Conservation (phyloP, 225 moss, liverwort and hornwort species). For the Marchantia paleacea region DNA sequence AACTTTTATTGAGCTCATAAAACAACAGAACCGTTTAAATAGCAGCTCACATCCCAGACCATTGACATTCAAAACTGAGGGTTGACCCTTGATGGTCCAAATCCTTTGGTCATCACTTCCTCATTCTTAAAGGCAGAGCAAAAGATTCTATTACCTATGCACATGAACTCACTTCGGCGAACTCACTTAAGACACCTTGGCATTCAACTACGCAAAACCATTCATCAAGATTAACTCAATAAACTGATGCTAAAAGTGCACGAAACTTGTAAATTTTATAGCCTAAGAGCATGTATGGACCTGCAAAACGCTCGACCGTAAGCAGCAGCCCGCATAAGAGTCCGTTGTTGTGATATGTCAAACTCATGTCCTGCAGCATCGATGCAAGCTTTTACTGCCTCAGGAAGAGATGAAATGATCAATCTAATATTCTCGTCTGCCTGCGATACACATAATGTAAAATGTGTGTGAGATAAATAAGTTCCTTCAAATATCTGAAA, state of each 20-base stretch:
- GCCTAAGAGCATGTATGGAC: slow-evolving; percentile 36
- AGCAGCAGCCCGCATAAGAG: slow-evolving; percentile 89
- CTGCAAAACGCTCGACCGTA: slow-evolving; percentile 99
- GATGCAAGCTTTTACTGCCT: slow-evolving; percentile 93
- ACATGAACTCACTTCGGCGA: not conserved
- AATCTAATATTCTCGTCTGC: slow-evolving; percentile 98
- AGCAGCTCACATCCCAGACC: not conserved
- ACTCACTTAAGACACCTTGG: not conserved
- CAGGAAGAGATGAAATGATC: slow-evolving; percentile 73
- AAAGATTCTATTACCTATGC: not conserved
- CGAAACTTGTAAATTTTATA: not conserved
- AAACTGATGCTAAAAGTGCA: not conserved
- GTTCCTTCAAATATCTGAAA: not conserved
- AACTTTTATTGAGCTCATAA: not conserved
- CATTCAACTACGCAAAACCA: not conserved
- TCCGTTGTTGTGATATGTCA: slow-evolving; percentile 82
- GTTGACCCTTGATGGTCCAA: too few species aligned
- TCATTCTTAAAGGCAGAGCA: not conserved
- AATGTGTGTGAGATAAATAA: not conserved
- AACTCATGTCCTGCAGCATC: slow-evolving; percentile 97
- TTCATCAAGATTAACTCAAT: not conserved
- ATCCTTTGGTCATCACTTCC: not conserved
- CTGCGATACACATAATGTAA: slow-evolving; percentile 40
- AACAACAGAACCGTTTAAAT: not conserved
- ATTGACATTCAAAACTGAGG: not conserved